Base-by-base conservation (phyloP, 208 protist genomes). In the Acanthamoeba royreba region DNA sequence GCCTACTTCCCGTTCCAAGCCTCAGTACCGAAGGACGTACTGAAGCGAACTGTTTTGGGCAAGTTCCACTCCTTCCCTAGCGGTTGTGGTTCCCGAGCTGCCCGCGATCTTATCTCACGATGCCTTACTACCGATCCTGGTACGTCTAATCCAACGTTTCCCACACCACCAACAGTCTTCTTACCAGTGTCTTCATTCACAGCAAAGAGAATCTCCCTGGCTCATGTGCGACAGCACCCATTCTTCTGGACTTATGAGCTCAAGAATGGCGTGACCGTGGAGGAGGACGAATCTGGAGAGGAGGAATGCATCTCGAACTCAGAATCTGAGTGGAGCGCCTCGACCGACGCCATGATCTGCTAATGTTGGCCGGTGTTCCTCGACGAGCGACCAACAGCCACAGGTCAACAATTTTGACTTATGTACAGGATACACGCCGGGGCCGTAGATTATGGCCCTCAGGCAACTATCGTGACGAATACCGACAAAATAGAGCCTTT, bases 1-100 rank as follows among this genome's bases (percentile, higher is more conserved):
- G 99, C 99, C 79, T 98, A 96, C 92, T 97, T 99, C 13, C 99
- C 99, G 22, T 99, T 99, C 49, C 81, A 89, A 45, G 81, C 81
- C 17, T 35, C 49, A 11, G 81, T 69, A 5, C 46, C 53, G 17
- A 66, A 89, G 81, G 81, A 89, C 35, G 81, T 89, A 5, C 53
- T 69, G 9, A 66, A 58, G 38, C 22, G 46, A 35, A 89, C 81
- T 11, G 49, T 58, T 2, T 15, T 69, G 8, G 81, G 81, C n/a
- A 89, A 89, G 49, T 35, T 66, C 9, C 81, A 89, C 81, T 11
- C 81, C 7, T 89, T 89, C 53, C 81, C 81, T 15, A n/a, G 81
- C 49, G 81, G 81, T 33, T 69, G 53, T 15, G 81, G 46, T 19
- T 89, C 81, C 2, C 46, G 81, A 43, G 81, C 81, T 19, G 38